Evolutionary conservation across 495 filamentous ascomycete species (phyloP).

Genomic region (Acidiella bohemica): DNA sequence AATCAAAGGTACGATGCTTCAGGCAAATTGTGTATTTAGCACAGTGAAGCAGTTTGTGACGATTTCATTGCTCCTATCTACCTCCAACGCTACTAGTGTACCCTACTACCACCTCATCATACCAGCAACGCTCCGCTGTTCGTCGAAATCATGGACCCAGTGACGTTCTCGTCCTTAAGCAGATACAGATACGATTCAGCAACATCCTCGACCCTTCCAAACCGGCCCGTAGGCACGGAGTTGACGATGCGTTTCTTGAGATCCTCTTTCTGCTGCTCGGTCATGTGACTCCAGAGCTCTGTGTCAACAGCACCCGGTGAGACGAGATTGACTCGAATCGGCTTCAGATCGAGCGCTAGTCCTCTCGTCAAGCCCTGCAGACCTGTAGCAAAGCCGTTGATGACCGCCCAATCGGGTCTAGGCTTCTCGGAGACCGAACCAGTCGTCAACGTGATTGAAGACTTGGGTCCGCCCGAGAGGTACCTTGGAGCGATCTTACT

Average conservation of each 20-base stretch:
- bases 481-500: slow-evolving; percentile 21
- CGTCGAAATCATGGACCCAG: not conserved
- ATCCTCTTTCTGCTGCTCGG: slow-evolving; percentile 8
- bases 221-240: not conserved
- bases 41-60: not conserved
- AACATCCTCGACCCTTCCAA: not conserved
- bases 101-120: not conserved
- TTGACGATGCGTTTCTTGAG: slow-evolving; percentile 4
- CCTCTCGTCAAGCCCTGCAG: slow-evolving; percentile 21
- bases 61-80: not conserved
- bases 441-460: slow-evolving; percentile 24
- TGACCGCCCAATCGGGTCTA: slow-evolving; percentile 16
- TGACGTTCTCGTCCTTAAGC: not conserved
- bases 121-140: not conserved
- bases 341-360: slow-evolving; percentile 26
- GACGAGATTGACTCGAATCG: slow-evolving; percentile 26
- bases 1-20: too few species aligned
- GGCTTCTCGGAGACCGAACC: slow-evolving; percentile 23
- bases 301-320: slow-evolving; percentile 27
- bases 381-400: slow-evolving; percentile 20
- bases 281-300: slow-evolving; percentile 24
- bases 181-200: not conserved
- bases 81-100: not conserved
- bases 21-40: too few species aligned
- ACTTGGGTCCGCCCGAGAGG: slow-evolving; percentile 12